Conservation (phyloP, 345 rosid species). For the Firmiana major region DNA sequence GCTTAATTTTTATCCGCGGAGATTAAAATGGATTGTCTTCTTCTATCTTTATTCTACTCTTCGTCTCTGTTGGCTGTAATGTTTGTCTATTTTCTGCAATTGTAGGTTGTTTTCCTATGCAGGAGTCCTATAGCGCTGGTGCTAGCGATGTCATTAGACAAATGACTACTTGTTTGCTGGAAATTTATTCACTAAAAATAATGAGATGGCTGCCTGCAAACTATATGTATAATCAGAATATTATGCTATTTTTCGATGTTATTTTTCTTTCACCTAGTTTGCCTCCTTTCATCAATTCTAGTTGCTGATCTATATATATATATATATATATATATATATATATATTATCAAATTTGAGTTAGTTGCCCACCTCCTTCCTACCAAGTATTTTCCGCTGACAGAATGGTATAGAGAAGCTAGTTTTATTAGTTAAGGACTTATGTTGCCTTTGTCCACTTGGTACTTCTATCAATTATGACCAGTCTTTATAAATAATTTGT, state of each 20-base stretch:
- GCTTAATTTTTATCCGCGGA: not conserved
- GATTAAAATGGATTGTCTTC: not conserved
- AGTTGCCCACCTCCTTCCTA: not conserved
- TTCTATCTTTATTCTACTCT: not conserved
- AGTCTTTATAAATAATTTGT: not conserved
- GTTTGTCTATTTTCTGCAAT: not conserved
- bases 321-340: not conserved
- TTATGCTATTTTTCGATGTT: not conserved
- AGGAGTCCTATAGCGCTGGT: not conserved
- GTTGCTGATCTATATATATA: not conserved
- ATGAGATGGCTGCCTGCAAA: not conserved
- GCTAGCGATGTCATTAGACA: not conserved
- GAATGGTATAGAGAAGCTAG: not conserved
- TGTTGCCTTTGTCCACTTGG: not conserved
- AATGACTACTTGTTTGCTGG: not conserved
- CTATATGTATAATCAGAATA: too few relatives aligned
- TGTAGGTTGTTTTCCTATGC: not conserved
- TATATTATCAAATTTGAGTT: not conserved
- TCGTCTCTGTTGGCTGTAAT: not conserved
- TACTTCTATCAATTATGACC: not conserved
- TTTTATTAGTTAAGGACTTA: not conserved
- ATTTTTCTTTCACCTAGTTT: not conserved
- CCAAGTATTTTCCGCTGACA: not conserved
- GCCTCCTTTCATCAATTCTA: not conserved
- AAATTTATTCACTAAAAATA: not conserved